Percentiles rank a stretch among this genome's conserved stretches.
These are phyloP conservation scores for Tirmania nivea DNA, from an alignment of 495 filamentous ascomycete species.

Conservation along the genomic window DNA sequence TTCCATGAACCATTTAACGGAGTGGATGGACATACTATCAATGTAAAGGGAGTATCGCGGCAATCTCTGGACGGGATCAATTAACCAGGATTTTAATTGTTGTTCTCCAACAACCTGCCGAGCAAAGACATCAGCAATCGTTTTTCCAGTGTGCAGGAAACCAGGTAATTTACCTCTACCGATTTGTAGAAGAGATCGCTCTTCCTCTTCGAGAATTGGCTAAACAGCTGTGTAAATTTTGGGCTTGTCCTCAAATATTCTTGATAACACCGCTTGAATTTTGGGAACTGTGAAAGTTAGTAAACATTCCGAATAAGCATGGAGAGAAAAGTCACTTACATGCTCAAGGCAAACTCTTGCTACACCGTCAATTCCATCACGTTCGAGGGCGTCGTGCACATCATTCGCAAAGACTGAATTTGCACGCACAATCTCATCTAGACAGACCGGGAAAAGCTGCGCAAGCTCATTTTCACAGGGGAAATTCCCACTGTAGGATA, in stretches of 20 bases:
- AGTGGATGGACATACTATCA: constrained; percentile 31
- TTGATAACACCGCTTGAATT: constrained; percentile 69
- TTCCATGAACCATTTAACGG: not conserved
- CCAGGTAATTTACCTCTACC: too few species aligned
- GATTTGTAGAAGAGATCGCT: too few species aligned
- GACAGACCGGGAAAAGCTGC: constrained; percentile 56
- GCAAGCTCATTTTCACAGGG: constrained; percentile 49
- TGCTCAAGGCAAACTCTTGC: constrained; percentile 28
- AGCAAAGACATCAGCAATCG: too few species aligned
- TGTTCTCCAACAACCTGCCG: constrained; percentile 68
- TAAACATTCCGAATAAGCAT: not conserved
- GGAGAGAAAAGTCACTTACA: not conserved
- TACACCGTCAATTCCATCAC: constrained; percentile 59
- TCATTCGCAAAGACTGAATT: constrained; percentile 60
- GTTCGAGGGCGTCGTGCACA: constrained; percentile 41
- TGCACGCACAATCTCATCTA: constrained; percentile 52
- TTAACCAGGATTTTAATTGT: constrained; percentile 68
- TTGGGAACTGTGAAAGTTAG: constrained; percentile 41
- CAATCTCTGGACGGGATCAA: constrained; percentile 87
- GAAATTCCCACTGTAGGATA: constrained; percentile 45
- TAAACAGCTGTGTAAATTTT: constrained; percentile 60
- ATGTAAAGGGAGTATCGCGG: constrained; percentile 91
- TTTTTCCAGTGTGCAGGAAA: too few species aligned
- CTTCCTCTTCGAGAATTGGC: constrained; percentile 26
- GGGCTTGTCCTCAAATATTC: constrained; percentile 76